Evolutionary conservation across 306 rosid species (phyloP).

Genomic region (Cercis canadensis): DNA sequence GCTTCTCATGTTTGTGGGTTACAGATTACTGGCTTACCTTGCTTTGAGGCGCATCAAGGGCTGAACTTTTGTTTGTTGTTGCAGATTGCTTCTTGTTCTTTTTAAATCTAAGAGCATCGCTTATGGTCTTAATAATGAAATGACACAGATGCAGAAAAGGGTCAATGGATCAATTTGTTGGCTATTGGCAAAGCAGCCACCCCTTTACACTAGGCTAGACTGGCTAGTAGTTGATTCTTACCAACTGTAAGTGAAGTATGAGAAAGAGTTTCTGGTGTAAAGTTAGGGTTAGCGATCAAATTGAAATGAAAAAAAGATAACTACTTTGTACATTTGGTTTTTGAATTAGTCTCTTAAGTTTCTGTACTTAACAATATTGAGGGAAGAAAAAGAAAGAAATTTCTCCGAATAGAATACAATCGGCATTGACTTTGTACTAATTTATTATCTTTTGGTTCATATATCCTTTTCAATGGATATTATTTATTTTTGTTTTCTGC

Average conservation of each 20-base stretch:
- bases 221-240: slow-evolving; percentile 37
- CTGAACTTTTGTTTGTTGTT: too few species aligned
- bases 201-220: slow-evolving; percentile 31
- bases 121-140: neutral
- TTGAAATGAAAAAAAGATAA: slow-evolving; percentile 33
- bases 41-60: slow-evolving; percentile 73
- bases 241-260: slow-evolving; percentile 41
- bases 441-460: neutral
- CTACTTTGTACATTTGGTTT: slow-evolving; percentile 45
- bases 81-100: too few species aligned
- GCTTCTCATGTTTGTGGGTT: slow-evolving; percentile 78
- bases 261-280: slow-evolving; percentile 42
- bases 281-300: slow-evolving; percentile 36
- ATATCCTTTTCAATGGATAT: too few species aligned
- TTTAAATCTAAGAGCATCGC: too few species aligned
- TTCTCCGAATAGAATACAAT: slow-evolving; percentile 32
- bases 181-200: slow-evolving; percentile 28
- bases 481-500: too few species aligned
- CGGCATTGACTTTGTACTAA: neutral
- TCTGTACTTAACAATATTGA: slow-evolving; percentile 30
- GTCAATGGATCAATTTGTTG: slow-evolving; percentile 36
- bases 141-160: slow-evolving; percentile 10
- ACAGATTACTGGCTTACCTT: slow-evolving; percentile 78
- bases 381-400: slow-evolving; percentile 39
- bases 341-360: slow-evolving; percentile 28